A percentile compares a stretch with the other conserved stretches of the same genome.
These are phyloP conservation scores for Trichoderma orchidacearum DNA, from an alignment of 495 filamentous ascomycete genomes.

Conservation along the genomic window DNA sequence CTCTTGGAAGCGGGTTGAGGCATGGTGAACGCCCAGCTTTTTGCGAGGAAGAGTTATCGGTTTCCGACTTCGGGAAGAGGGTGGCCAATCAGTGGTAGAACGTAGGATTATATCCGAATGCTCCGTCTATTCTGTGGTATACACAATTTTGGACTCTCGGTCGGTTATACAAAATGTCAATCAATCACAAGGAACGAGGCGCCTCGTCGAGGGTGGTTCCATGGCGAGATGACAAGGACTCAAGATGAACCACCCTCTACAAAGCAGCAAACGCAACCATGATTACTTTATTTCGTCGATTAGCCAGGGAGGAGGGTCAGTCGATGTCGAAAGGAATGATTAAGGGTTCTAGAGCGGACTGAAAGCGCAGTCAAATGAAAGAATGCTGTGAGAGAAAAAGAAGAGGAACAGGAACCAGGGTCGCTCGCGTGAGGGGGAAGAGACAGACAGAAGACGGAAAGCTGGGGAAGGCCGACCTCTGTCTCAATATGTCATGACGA, in stretches of 20 bases:
- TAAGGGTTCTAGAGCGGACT: constrained; percentile 8
- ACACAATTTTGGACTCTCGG: background rate
- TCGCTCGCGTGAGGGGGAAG: constrained; percentile 6
- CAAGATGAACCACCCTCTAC: constrained; percentile 31
- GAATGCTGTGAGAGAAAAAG: constrained; percentile 3
- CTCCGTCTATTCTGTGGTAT: background rate
- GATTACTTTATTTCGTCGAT: constrained; percentile 7
- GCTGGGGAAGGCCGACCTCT: background rate
- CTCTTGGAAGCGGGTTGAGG: background rate
- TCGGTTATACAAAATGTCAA: background rate
- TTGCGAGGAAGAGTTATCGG: background rate
- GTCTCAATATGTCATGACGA: background rate
- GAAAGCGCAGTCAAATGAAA: constrained; percentile 6
- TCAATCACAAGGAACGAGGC: background rate
- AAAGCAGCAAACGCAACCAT: constrained; percentile 33
- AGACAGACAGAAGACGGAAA: constrained; percentile 4
- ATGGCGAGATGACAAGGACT: constrained; percentile 29
- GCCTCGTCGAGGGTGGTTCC: constrained; percentile 34
- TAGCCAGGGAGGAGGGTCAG: background rate
- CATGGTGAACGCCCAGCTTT: background rate
- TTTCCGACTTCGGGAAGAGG: background rate
- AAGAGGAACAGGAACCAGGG: constrained; percentile 6
- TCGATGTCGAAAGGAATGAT: constrained; percentile 5
- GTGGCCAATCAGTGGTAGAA: background rate
- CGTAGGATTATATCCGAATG: no score